Evolutionary conservation across 2,329 filamentous ascomycete species (phyloP).

Genomic region (Fusarium pseudonygamai): DNA sequence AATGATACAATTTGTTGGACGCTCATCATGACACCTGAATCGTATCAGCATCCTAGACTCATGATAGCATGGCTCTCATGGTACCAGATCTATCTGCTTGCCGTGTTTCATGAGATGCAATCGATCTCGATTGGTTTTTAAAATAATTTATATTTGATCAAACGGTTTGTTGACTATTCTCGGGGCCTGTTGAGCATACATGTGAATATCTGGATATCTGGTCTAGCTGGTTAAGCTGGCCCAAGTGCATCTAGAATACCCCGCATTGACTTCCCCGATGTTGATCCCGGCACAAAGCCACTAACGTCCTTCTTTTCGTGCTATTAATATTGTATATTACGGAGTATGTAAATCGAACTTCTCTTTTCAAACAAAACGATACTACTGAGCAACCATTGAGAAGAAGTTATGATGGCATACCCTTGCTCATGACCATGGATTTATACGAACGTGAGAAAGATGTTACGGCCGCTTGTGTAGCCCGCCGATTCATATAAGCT

Average conservation of each 20-base stretch:
- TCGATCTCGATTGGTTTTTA: not conserved
- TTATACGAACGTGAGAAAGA: not conserved
- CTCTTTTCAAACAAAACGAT: not conserved
- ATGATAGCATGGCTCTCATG: slow-evolving; percentile 1
- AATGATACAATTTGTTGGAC: not conserved
- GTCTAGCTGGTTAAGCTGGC: too few relatives aligned
- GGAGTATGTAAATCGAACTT: not conserved
- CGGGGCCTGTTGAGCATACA: not conserved
- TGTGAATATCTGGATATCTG: not conserved
- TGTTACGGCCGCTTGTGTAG: not conserved
- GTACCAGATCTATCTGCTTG: not conserved
- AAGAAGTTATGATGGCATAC: not conserved
- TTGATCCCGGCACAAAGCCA: not conserved
- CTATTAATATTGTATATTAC: not conserved
- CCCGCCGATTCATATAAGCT: not conserved
- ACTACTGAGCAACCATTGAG: not conserved
- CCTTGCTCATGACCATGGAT: not conserved
- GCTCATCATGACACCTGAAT: slow-evolving; percentile 9
- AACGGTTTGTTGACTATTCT: not conserved
- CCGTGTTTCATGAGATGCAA: not conserved
- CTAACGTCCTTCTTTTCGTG: not conserved
- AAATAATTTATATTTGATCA: not conserved
- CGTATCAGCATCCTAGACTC: slow-evolving; percentile 1
- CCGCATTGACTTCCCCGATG: not conserved
- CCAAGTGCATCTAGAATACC: not conserved